Evolutionary conservation across 441 rosid species (phyloP).

Genomic region (Corymbia citriodora): DNA sequence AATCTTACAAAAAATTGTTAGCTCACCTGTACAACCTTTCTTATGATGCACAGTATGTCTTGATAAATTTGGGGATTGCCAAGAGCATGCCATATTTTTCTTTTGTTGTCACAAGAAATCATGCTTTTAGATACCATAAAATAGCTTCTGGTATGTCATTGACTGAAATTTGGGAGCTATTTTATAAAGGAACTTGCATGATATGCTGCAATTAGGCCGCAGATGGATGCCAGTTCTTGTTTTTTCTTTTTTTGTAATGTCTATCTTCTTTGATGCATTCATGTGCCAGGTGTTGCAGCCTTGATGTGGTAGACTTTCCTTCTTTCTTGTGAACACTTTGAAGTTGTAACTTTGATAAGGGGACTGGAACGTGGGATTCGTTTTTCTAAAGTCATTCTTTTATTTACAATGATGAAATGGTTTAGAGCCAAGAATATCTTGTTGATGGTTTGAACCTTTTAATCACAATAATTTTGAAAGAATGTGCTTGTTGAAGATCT

Average conservation of each 20-base stretch:
- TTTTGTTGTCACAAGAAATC: background rate
- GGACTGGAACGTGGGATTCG: background rate
- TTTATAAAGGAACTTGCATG: background rate
- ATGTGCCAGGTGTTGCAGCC: background rate
- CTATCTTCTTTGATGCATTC: background rate
- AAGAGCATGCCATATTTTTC: background rate
- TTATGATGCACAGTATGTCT: background rate
- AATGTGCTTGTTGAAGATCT: background rate
- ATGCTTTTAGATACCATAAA: background rate
- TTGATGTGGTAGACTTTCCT: background rate
- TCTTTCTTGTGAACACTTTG: background rate
- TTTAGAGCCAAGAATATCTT: background rate
- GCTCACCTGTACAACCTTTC: background rate
- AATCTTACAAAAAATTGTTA: conserved; percentile 13
- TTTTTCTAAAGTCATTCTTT: background rate
- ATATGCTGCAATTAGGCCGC: background rate
- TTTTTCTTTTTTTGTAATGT: background rate
- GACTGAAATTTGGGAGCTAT: background rate
- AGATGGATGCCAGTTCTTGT: background rate
- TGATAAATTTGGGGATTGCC: background rate
- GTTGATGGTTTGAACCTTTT: background rate
- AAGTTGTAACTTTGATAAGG: background rate
- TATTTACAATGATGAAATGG: background rate
- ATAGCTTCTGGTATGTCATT: background rate
- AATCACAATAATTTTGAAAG: background rate